Conservation (phyloP, 2,329 filamentous ascomycete genomes). For the Chlorencoelia australis region DNA sequence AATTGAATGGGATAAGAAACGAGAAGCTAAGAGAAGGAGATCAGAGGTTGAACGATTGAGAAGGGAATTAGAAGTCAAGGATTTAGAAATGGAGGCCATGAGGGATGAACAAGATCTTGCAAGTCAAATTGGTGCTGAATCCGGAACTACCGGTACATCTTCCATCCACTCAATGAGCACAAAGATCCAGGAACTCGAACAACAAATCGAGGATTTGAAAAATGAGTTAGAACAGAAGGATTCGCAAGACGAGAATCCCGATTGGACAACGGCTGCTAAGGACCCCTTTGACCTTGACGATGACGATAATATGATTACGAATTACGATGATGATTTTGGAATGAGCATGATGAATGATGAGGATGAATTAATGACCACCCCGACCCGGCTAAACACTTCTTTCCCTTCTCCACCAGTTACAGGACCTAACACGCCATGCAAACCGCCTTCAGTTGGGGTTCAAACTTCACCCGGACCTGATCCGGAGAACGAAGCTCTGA, state of each 20-base stretch:
- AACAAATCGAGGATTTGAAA: constrained; percentile 19
- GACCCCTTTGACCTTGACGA: constrained; percentile 32
- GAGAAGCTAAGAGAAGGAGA: constrained; percentile 30
- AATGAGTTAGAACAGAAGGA: constrained; percentile 20
- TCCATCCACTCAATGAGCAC: constrained; percentile 10
- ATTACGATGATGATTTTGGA: constrained; percentile 20
- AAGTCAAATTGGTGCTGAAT: constrained; percentile 22
- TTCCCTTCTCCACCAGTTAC: constrained; percentile 26
- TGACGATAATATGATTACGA: constrained; percentile 26
- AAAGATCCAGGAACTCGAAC: constrained; percentile 22
- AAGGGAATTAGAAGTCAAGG: constrained; percentile 31
- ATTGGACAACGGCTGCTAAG: constrained; percentile 42
- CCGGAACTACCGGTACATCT: constrained; percentile 10
- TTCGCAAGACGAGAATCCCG: constrained; percentile 12
- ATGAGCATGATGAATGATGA: constrained; percentile 9
- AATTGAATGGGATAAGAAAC: constrained; percentile 38
- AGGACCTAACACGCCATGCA: constrained; percentile 22
- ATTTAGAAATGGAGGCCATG: constrained; percentile 24
- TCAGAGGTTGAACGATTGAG: constrained; percentile 41
- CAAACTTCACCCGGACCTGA: constrained; percentile 17
- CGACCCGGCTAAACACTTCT: constrained; percentile 20
- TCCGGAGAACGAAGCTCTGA: constrained; percentile 18
- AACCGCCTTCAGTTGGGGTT: constrained; percentile 13
- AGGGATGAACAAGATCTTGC: constrained; percentile 22
- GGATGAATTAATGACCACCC: constrained; percentile 21